phyloP scores from a whole-genome alignment of 2,329 filamentous ascomycete genomes.

The Didymella pomorum region DNA sequence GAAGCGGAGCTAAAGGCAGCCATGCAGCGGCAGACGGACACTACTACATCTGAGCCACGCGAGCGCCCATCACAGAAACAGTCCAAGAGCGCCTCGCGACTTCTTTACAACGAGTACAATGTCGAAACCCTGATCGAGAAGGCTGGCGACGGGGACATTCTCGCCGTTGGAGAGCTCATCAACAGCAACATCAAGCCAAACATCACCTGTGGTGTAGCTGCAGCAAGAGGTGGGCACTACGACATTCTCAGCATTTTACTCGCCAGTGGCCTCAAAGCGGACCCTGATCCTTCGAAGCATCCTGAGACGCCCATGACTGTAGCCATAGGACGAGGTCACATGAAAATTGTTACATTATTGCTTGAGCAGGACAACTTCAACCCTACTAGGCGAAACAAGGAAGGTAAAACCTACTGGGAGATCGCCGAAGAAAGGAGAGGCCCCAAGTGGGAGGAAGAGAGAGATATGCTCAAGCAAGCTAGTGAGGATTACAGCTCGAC shows the following conservation, averaged over 20 bases:
- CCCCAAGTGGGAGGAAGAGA: constrained; percentile 89
- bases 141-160: constrained; percentile 58
- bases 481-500: constrained; percentile 65
- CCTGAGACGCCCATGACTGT: constrained; percentile 92
- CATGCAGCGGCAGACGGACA: constrained; percentile 57
- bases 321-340: constrained; percentile 87
- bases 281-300: constrained; percentile 75
- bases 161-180: constrained; percentile 58
- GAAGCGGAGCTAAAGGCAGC: constrained; percentile 73
- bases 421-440: constrained; percentile 83
- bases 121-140: constrained; percentile 59
- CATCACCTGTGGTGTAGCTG: constrained; percentile 86
- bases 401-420: constrained; percentile 84
- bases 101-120: constrained; percentile 60
- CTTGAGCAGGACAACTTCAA: constrained; percentile 82
- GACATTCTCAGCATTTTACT: constrained; percentile 79
- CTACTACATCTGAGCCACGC: constrained; percentile 60
- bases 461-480: constrained; percentile 77
- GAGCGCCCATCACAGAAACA: constrained; percentile 35
- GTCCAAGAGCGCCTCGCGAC: constrained; percentile 51
- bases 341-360: constrained; percentile 82
- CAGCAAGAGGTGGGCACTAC: constrained; percentile 89
- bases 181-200: constrained; percentile 67
- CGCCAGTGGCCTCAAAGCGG: constrained; percentile 56
- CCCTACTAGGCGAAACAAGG: constrained; percentile 75